These are phyloP conservation scores for Taxillus chinensis DNA, from an alignment of 164 flowering plant species.

Conservation along the genomic window DNA sequence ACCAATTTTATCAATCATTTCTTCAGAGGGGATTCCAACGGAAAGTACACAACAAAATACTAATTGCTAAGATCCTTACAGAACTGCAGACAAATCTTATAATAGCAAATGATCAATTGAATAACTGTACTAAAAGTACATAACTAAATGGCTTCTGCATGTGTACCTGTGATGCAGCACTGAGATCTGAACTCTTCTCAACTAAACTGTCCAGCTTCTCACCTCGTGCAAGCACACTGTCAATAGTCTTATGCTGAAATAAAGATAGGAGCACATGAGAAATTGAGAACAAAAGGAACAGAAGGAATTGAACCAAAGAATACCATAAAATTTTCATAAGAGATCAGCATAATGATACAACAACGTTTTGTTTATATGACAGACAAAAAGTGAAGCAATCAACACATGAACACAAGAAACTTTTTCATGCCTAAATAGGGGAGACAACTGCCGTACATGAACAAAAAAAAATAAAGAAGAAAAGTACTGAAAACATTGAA, in stretches of 20 bases:
- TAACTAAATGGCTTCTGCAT: not conserved
- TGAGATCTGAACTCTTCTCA: conserved; percentile 97
- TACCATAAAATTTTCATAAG: not conserved
- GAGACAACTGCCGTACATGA: no score
- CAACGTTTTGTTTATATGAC: not conserved
- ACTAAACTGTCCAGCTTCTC: conserved; percentile 96
- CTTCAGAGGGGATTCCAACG: no score
- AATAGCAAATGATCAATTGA: not conserved
- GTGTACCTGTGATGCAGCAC: conserved; percentile 92
- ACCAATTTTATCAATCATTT: no score
- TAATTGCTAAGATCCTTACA: no score
- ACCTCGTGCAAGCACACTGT: conserved; percentile 92
- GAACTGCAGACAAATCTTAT: not conserved
- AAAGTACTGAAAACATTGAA: no score
- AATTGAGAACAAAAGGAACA: not conserved
- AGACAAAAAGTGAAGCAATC: not conserved
- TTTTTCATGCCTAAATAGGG: no score
- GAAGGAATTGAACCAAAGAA: not conserved
- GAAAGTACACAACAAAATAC: no score
- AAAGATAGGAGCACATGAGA: conserved; percentile 1
- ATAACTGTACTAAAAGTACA: not conserved
- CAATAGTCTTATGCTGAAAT: conserved; percentile 89
- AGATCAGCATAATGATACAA: not conserved
- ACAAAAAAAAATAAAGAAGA: no score
- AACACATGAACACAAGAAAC: no score